Evolutionary conservation across 2,329 filamentous ascomycete genomes (phyloP).

Genomic region (Stemphylium beticola): DNA sequence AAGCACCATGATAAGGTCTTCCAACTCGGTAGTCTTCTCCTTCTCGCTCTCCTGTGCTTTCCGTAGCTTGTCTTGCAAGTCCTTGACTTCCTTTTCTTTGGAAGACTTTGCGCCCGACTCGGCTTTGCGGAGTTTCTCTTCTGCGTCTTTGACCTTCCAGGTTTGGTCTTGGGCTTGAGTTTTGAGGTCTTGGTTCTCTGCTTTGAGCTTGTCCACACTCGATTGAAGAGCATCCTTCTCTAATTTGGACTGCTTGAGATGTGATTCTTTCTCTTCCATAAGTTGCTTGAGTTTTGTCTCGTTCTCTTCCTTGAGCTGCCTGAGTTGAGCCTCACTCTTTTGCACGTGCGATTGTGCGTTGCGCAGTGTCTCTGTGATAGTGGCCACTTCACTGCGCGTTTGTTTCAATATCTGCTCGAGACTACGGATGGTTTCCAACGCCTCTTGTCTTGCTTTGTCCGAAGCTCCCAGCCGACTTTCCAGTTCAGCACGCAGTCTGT

Average conservation of each 20-base stretch:
- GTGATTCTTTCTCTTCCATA: slow-evolving; percentile 20
- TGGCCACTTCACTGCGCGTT: slow-evolving; percentile 35
- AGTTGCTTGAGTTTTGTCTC: slow-evolving; percentile 1
- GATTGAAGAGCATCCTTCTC: slow-evolving; percentile 26
- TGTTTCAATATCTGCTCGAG: slow-evolving; percentile 36
- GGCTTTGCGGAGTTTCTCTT: slow-evolving; percentile 52
- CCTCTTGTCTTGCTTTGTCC: slow-evolving; percentile 36
- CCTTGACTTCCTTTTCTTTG: slow-evolving; percentile 43
- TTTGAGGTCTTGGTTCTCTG: slow-evolving; percentile 26
- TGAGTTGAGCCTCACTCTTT: slow-evolving; percentile 41
- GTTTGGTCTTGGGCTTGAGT: slow-evolving; percentile 54
- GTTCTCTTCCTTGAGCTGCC: slow-evolving; percentile 45
- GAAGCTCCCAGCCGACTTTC: slow-evolving; percentile 36
- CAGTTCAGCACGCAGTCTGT: slow-evolving; percentile 30
- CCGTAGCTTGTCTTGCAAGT: slow-evolving; percentile 55
- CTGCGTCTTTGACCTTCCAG: slow-evolving; percentile 55
- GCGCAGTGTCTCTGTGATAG: slow-evolving; percentile 26
- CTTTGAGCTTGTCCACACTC: slow-evolving; percentile 18
- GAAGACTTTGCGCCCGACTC: slow-evolving; percentile 11
- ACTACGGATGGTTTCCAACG: slow-evolving; percentile 31
- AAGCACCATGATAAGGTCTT: slow-evolving; percentile 57
- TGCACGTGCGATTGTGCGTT: slow-evolving; percentile 34
- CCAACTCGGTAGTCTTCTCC: slow-evolving; percentile 55
- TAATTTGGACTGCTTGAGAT: neutral
- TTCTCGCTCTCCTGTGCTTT: slow-evolving; percentile 44